Percentiles rank a stretch among this genome's conserved stretches.
Evolutionary conservation across 2,329 filamentous ascomycete species (phyloP).

Genomic region (Zopfia rhizophila): DNA sequence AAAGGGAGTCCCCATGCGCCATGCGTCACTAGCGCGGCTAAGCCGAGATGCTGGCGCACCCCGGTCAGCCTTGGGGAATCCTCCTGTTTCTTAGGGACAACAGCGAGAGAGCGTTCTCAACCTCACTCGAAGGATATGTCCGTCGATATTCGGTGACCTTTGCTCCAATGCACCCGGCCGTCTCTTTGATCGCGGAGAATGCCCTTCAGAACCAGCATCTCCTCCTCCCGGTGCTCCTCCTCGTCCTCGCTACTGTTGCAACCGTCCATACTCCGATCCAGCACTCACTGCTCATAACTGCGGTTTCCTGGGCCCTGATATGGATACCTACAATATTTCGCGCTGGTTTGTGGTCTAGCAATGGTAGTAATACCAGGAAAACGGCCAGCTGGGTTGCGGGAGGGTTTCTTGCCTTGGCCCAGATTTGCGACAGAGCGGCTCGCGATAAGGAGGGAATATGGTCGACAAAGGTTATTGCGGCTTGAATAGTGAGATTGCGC

Average conservation of each 20-base stretch:
- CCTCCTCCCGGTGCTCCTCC: constrained; percentile 47
- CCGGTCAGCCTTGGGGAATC: too few species aligned
- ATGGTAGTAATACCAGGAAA: constrained; percentile 34
- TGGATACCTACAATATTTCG: constrained; percentile 48
- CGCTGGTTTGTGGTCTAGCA: constrained; percentile 43
- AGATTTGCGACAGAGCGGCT: constrained; percentile 57
- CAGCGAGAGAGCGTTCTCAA: too few species aligned
- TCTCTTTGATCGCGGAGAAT: constrained; percentile 42
- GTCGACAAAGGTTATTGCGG: constrained; percentile 56
- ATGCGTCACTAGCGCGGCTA: too few species aligned
- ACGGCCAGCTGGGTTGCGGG: constrained; percentile 54
- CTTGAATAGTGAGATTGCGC: constrained; percentile 20
- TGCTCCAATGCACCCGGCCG: constrained; percentile 52
- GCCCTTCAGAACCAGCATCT: constrained; percentile 43
- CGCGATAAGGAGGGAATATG: constrained; percentile 56
- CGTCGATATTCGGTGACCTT: constrained; percentile 44
- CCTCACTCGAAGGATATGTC: constrained; percentile 31
- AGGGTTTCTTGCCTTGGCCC: constrained; percentile 53
- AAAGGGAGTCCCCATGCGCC: too few species aligned
- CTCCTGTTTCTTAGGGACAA: too few species aligned
- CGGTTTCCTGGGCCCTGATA: constrained; percentile 55
- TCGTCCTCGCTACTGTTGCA: constrained; percentile 46
- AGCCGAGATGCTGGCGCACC: too few species aligned
- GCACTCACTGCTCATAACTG: constrained; percentile 56
- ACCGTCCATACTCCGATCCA: constrained; percentile 47